Evolutionary conservation across 208 protist genomes (phyloP).

Genomic region (Trichomonas vaginalis): DNA sequence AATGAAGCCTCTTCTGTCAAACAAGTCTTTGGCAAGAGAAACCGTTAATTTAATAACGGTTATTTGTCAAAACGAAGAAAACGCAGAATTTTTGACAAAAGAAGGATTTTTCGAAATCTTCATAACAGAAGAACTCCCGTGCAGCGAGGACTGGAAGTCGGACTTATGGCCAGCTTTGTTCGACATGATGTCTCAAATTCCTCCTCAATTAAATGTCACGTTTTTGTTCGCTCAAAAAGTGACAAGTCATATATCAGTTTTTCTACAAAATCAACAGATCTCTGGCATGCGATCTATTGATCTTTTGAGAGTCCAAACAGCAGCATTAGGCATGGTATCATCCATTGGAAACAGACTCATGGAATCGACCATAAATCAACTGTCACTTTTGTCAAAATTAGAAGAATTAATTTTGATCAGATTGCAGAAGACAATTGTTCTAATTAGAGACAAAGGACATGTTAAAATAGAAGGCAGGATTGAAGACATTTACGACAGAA

Average conservation of each 20-base stretch:
- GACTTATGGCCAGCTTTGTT: not conserved
- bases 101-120: not conserved
- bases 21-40: not conserved
- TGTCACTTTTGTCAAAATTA: not conserved
- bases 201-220: not conserved
- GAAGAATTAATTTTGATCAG: not conserved
- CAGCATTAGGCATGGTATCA: not conserved
- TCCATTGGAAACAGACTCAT: not conserved
- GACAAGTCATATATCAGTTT: not conserved
- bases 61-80: not conserved
- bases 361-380: not conserved
- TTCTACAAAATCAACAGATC: not conserved
- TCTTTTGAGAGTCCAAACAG: not conserved
- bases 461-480: not conserved
- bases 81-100: not conserved
- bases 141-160: not conserved
- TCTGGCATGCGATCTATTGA: not conserved
- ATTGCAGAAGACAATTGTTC: not conserved
- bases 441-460: not conserved
- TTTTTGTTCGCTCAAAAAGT: not conserved
- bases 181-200: not conserved
- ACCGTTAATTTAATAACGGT: not conserved
- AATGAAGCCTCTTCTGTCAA: not conserved
- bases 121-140: not conserved
- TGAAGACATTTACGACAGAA: not conserved